Evolutionary conservation across 768 basidiomycete genomes (phyloP).

Genomic region (Phanerochaete sordida): DNA sequence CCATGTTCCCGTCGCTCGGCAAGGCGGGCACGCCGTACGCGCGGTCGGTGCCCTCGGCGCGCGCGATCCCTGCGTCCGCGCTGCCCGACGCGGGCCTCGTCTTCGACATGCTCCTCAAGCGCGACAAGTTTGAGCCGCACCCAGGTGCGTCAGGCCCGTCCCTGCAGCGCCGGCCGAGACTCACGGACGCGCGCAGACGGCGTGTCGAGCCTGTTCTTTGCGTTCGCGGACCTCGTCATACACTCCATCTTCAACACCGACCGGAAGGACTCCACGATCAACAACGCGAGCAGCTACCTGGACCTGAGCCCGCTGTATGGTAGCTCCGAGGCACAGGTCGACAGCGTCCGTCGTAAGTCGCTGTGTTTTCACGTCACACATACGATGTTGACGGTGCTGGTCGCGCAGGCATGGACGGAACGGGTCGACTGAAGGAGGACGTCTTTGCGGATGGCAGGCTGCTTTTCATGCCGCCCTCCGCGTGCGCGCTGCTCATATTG

Average conservation of each 20-base stretch:
- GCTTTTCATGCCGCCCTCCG: conserved; percentile 69
- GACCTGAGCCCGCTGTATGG: conserved; percentile 78
- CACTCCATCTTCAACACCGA: conserved; percentile 69
- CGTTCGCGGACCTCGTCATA: conserved; percentile 75
- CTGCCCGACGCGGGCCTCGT: conserved; percentile 67
- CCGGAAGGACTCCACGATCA: conserved; percentile 31
- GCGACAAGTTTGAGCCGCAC: conserved; percentile 28
- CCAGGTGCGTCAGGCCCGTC: conserved; percentile 20
- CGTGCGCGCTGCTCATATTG: conserved; percentile 63
- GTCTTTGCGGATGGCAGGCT: conserved; percentile 66
- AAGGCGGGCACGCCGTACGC: conserved; percentile 41
- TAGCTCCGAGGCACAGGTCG: conserved; percentile 38
- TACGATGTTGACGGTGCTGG: neutral
- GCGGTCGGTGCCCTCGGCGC: conserved; percentile 54
- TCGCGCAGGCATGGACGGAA: conserved; percentile 43
- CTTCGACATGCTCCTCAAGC: conserved; percentile 64
- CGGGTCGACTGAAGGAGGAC: conserved; percentile 65
- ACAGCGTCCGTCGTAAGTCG: conserved; percentile 46
- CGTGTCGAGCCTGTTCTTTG: conserved; percentile 71
- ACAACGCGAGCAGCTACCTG: conserved; percentile 69
- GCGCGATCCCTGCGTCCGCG: conserved; percentile 35
- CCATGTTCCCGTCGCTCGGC: conserved; percentile 29
- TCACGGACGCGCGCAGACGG: conserved; percentile 31
- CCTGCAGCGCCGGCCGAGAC: conserved; percentile 43
- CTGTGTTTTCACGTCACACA: neutral